Conservation (phyloP, 2,329 filamentous ascomycete species). For the Beauveria caledonica region DNA sequence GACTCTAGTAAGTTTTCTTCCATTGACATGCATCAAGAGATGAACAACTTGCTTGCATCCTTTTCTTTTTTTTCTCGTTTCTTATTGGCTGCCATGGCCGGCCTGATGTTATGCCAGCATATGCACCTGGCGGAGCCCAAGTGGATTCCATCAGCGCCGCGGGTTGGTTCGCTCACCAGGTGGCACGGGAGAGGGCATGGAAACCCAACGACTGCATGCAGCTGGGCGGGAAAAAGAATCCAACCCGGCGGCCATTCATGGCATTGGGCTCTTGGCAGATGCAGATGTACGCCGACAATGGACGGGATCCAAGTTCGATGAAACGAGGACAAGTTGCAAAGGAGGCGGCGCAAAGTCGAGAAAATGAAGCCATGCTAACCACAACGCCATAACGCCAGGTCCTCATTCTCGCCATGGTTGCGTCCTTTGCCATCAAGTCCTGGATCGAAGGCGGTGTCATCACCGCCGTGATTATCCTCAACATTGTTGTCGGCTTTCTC, state of each 20-base stretch:
- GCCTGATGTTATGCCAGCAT: background rate
- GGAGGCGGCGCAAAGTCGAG: background rate
- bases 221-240: background rate
- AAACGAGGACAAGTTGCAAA: background rate
- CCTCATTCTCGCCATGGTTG: constrained; percentile 48
- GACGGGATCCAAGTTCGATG: background rate
- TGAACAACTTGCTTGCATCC: background rate
- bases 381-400: constrained; percentile 23
- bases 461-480: constrained; percentile 47
- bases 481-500: constrained; percentile 44
- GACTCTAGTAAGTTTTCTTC: constrained; percentile 45
- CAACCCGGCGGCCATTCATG: background rate
- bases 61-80: background rate
- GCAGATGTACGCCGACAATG: background rate
- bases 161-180: background rate
- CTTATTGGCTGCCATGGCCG: background rate
- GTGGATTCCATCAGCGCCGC: background rate
- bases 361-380: background rate
- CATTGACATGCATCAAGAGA: too few species aligned
- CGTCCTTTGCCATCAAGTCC: constrained; percentile 48
- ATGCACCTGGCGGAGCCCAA: background rate
- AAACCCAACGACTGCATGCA: background rate
- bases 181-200: too few species aligned
- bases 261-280: background rate
- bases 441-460: constrained; percentile 55